Evolutionary conservation across 331 rosid species (phyloP).

Genomic region (Erythrophleum ivorense): DNA sequence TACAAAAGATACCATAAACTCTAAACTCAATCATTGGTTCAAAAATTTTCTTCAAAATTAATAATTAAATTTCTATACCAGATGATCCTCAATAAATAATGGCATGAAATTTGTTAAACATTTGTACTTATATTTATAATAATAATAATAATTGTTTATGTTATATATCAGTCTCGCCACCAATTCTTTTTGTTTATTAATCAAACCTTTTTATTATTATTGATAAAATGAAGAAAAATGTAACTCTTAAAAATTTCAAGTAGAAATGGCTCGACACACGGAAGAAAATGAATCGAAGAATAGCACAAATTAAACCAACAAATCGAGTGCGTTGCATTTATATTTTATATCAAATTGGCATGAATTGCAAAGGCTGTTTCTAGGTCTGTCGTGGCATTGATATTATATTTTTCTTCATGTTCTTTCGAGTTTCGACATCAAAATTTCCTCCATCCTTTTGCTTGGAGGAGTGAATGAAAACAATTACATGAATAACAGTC

Average conservation of each 20-base stretch:
- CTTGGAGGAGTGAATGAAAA: not conserved
- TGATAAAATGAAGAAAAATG: too few species aligned
- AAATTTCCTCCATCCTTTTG: not conserved
- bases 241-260: too few species aligned
- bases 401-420: not conserved
- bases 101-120: not conserved
- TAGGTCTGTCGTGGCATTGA: not conserved
- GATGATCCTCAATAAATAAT: not conserved
- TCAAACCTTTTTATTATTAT: too few species aligned
- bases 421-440: not conserved
- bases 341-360: too few species aligned
- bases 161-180: not conserved
- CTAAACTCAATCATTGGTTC: conserved; percentile 54
- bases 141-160: not conserved
- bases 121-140: not conserved
- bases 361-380: not conserved
- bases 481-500: not conserved
- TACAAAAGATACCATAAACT: conserved; percentile 48
- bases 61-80: not conserved
- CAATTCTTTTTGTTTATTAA: not conserved
- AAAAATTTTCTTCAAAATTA: conserved; percentile 31
- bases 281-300: too few species aligned
- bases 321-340: too few species aligned
- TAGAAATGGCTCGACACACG: too few species aligned
- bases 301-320: too few species aligned